Percentiles rank a stretch among this genome's conserved stretches.
These are phyloP conservation scores for Boletus subparvulus DNA, from an alignment of 768 basidiomycete species.

Conservation along the genomic window DNA sequence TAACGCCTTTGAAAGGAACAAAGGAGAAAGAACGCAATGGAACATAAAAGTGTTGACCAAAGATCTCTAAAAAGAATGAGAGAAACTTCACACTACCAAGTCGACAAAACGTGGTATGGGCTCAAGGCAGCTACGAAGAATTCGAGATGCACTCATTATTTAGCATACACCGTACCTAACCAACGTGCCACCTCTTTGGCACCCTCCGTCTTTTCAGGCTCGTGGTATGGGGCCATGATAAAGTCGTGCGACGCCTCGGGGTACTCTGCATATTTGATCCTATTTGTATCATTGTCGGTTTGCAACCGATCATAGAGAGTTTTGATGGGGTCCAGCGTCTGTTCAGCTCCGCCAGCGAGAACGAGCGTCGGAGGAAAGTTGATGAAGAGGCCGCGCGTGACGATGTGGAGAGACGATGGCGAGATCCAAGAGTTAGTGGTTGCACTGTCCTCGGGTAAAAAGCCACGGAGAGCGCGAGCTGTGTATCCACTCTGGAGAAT, in stretches of 20 bases:
- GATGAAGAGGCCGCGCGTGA: slow-evolving; percentile 15
- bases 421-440: slow-evolving; percentile 10
- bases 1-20: no score
- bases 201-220: slow-evolving; percentile 32
- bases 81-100: no score
- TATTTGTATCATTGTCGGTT: slow-evolving; percentile 22
- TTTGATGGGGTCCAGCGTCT: slow-evolving; percentile 27
- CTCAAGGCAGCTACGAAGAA: no score
- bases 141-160: no score
- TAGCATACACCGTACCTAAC: not conserved
- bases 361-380: slow-evolving; percentile 31
- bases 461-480: slow-evolving; percentile 9
- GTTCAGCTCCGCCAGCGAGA: slow-evolving; percentile 29
- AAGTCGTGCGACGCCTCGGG: slow-evolving; percentile 21
- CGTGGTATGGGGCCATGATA: slow-evolving; percentile 15
- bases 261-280: slow-evolving; percentile 21
- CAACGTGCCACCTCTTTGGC: slow-evolving; percentile 12
- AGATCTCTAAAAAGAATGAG: no score
- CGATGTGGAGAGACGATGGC: slow-evolving; percentile 8
- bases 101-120: no score
- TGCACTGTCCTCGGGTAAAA: slow-evolving; percentile 4
- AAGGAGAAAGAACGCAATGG: no score
- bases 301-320: slow-evolving; percentile 25
- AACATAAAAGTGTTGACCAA: no score
- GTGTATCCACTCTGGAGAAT: slow-evolving; percentile 1